phyloP scores from a whole-genome alignment of 2,329 filamentous ascomycete species.

The Sclerotiophoma versabilis region DNA sequence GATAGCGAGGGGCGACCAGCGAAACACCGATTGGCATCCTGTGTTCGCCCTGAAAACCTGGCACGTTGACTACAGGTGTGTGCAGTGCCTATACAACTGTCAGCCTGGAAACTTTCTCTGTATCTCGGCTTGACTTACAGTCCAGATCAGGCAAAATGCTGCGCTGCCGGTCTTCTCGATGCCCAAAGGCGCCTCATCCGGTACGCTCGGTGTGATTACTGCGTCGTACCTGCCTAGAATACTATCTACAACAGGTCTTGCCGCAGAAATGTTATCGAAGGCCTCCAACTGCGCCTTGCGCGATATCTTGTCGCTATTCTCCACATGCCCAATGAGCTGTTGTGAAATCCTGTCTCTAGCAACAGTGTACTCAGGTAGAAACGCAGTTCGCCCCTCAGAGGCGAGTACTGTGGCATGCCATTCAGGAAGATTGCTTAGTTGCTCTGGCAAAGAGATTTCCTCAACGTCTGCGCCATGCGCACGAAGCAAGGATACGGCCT shows the following conservation, averaged over 20 bases:
- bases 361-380: conserved; percentile 61
- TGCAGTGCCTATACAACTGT: conserved; percentile 54
- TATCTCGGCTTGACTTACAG: conserved; percentile 24
- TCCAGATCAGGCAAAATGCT: conserved; percentile 61
- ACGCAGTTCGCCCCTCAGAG: conserved; percentile 61
- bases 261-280: conserved; percentile 61
- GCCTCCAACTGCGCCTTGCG: conserved; percentile 60
- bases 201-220: conserved; percentile 64
- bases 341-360: conserved; percentile 57
- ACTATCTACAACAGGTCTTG: conserved; percentile 63
- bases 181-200: conserved; percentile 66
- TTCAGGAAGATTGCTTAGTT: conserved; percentile 58
- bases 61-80: conserved; percentile 69
- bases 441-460: conserved; percentile 61
- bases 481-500: conserved; percentile 43
- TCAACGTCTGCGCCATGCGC: conserved; percentile 62
- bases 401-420: conserved; percentile 62
- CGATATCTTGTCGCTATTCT: conserved; percentile 55
- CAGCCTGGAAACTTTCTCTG: neutral
- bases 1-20: conserved; percentile 53
- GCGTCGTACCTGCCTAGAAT: conserved; percentile 62
- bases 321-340: conserved; percentile 59
- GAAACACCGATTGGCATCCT: conserved; percentile 67
- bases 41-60: conserved; percentile 65
- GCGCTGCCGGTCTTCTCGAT: conserved; percentile 62